Percentiles rank a stretch among this genome's conserved stretches.
Evolutionary conservation across 176 grass and related monocot genomes (phyloP).

Genomic region (Musa itinerans): DNA sequence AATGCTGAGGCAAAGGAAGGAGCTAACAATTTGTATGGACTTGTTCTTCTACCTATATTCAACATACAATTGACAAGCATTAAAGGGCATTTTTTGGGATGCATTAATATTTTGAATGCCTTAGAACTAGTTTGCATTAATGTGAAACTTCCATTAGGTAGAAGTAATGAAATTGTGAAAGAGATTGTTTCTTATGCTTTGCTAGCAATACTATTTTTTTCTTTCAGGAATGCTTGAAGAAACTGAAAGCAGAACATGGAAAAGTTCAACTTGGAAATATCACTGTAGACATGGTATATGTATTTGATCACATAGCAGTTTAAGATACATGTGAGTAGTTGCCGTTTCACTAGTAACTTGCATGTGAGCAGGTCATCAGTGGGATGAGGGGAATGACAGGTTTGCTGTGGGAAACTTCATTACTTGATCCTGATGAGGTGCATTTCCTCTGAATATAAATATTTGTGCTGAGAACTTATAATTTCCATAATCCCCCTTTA

Average conservation of each 20-base stretch:
- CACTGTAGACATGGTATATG: constrained; percentile 74
- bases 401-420: constrained; percentile 95
- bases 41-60: background rate
- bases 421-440: constrained; percentile 99
- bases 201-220: background rate
- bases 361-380: constrained; percentile 70
- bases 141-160: background rate
- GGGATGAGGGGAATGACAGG: constrained; percentile 99
- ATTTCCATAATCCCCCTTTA: background rate
- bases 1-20: no score
- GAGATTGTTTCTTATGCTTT: background rate
- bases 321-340: background rate
- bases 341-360: constrained; percentile 14
- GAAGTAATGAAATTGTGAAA: background rate
- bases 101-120: background rate
- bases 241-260: constrained; percentile 78
- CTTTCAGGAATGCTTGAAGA: constrained; percentile 84
- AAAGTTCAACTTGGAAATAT: constrained; percentile 98
- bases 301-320: constrained; percentile 8
- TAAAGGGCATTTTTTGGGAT: background rate
- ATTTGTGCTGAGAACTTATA: no score
- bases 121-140: background rate
- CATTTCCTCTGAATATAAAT: background rate
- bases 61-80: background rate
- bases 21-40: background rate